These are phyloP conservation scores for Penicillium sp. DNA, from an alignment of 2,329 filamentous ascomycete genomes.

Conservation along the genomic window DNA sequence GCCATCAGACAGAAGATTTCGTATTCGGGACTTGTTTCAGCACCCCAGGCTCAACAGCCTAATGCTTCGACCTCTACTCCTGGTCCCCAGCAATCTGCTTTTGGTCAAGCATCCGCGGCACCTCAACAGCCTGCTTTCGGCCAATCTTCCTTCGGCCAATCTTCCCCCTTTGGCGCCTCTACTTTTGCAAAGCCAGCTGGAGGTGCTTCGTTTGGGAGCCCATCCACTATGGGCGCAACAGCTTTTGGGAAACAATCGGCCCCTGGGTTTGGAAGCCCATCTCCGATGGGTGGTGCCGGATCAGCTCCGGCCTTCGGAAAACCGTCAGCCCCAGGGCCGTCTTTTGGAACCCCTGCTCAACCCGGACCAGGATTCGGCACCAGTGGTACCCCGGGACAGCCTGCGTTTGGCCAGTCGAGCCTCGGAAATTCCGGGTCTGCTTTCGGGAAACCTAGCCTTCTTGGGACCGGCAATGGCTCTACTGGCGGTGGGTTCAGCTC, in stretches of 20 bases:
- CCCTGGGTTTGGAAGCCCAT: constrained; percentile 35
- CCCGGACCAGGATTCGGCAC: constrained; percentile 12
- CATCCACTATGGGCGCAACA: constrained; percentile 30
- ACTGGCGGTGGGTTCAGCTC: constrained; percentile 41
- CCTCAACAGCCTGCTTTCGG: constrained; percentile 32
- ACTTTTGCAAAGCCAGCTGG: constrained; percentile 41
- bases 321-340: constrained; percentile 33
- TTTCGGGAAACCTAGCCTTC: constrained; percentile 39
- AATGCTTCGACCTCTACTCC: constrained; percentile 17
- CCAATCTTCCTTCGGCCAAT: constrained; percentile 19
- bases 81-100: neutral
- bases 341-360: constrained; percentile 40
- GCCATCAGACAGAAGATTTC: constrained; percentile 75
- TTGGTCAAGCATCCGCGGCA: constrained; percentile 9
- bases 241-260: constrained; percentile 34
- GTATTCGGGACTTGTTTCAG: constrained; percentile 69
- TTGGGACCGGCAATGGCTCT: constrained; percentile 24
- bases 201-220: constrained; percentile 28
- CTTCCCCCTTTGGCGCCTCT: constrained; percentile 34
- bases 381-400: constrained; percentile 34
- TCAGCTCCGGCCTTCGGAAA: constrained; percentile 34
- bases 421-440: constrained; percentile 30
- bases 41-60: constrained; percentile 22
- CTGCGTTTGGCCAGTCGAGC: constrained; percentile 40
- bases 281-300: constrained; percentile 25